These are phyloP conservation scores for Xylariomycetidae sp. DNA, from an alignment of 2,329 filamentous ascomycete species.

Conservation along the genomic window DNA sequence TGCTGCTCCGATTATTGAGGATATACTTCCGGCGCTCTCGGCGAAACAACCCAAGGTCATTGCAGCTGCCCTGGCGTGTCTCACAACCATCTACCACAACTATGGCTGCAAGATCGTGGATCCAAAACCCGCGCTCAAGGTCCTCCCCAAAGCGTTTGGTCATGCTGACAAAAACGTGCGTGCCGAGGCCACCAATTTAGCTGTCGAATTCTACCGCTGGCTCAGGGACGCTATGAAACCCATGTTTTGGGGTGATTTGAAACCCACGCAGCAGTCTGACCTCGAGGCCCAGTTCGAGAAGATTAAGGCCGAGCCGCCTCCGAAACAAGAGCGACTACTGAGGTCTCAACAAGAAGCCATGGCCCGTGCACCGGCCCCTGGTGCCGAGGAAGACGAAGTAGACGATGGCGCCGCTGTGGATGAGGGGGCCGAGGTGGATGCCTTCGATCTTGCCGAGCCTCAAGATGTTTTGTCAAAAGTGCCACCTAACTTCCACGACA, in stretches of 20 bases:
- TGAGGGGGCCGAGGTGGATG: slow-evolving; percentile 70
- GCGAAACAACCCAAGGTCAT: slow-evolving; percentile 37
- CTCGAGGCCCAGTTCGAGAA: slow-evolving; percentile 92
- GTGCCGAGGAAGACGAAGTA: slow-evolving; percentile 52
- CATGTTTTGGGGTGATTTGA: slow-evolving; percentile 93
- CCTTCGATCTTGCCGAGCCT: slow-evolving; percentile 76
- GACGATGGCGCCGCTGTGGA: slow-evolving; percentile 57
- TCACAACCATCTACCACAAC: slow-evolving; percentile 84
- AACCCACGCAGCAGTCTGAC: slow-evolving; percentile 91
- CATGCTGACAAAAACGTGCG: slow-evolving; percentile 98
- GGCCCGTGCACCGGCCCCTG: slow-evolving; percentile 61
- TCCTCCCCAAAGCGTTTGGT: slow-evolving; percentile 83
- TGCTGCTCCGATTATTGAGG: slow-evolving; percentile 80
- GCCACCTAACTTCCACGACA: slow-evolving; percentile 76
- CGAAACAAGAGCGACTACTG: slow-evolving; percentile 86
- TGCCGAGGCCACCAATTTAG: slow-evolving; percentile 84
- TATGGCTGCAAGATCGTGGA: slow-evolving; percentile 94
- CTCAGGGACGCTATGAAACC: slow-evolving; percentile 96
- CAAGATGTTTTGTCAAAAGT: slow-evolving; percentile 82
- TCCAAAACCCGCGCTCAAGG: slow-evolving; percentile 85
- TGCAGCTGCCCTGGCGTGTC: slow-evolving; percentile 42
- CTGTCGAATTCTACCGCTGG: slow-evolving; percentile 95
- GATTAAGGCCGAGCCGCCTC: slow-evolving; percentile 77
- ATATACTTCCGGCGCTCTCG: slow-evolving; percentile 58
- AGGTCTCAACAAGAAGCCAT: slow-evolving; percentile 83